Percentiles rank a stretch among this genome's conserved stretches.
These are phyloP conservation scores for Leptodontidium sp. DNA, from an alignment of 2,329 filamentous ascomycete genomes.

Conservation along the genomic window DNA sequence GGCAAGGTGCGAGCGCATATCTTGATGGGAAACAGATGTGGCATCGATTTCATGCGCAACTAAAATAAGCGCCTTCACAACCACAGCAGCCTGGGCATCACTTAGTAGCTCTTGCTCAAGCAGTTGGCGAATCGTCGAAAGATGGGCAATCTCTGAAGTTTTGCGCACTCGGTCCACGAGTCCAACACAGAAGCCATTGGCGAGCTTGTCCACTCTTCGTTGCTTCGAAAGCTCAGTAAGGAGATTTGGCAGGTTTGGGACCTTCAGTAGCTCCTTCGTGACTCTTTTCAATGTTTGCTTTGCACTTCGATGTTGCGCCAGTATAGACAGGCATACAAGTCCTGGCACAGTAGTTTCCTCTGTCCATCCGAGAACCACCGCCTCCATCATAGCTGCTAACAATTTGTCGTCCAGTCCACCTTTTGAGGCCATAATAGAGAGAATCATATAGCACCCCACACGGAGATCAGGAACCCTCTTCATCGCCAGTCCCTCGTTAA, in stretches of 20 bases:
- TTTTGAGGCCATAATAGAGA: slow-evolving; percentile 86
- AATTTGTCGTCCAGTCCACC: slow-evolving; percentile 79
- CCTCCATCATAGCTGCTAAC: slow-evolving; percentile 89
- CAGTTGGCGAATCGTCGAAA: slow-evolving; percentile 67
- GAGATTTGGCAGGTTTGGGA: slow-evolving; percentile 65
- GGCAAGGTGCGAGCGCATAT: slow-evolving; percentile 69
- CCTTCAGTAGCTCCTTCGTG: slow-evolving; percentile 71
- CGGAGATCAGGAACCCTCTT: slow-evolving; percentile 80
- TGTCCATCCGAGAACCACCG: slow-evolving; percentile 80
- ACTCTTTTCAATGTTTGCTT: slow-evolving; percentile 75
- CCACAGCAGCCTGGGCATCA: slow-evolving; percentile 68
- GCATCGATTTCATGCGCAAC: slow-evolving; percentile 66
- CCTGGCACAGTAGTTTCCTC: slow-evolving; percentile 75
- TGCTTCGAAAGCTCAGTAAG: slow-evolving; percentile 69
- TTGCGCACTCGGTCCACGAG: slow-evolving; percentile 68
- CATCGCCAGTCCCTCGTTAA: slow-evolving; percentile 81
- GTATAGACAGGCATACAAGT: slow-evolving; percentile 79
- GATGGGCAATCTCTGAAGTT: slow-evolving; percentile 63
- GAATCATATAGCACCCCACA: slow-evolving; percentile 90
- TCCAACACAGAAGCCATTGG: slow-evolving; percentile 74
- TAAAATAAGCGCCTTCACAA: slow-evolving; percentile 71
- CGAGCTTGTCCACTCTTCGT: slow-evolving; percentile 74
- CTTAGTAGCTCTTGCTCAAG: slow-evolving; percentile 67
- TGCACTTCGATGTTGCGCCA: slow-evolving; percentile 80
- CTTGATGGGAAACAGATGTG: slow-evolving; percentile 60